These are phyloP conservation scores for Ceratocystis destructans DNA, from an alignment of 2,329 filamentous ascomycete genomes.

Conservation along the genomic window DNA sequence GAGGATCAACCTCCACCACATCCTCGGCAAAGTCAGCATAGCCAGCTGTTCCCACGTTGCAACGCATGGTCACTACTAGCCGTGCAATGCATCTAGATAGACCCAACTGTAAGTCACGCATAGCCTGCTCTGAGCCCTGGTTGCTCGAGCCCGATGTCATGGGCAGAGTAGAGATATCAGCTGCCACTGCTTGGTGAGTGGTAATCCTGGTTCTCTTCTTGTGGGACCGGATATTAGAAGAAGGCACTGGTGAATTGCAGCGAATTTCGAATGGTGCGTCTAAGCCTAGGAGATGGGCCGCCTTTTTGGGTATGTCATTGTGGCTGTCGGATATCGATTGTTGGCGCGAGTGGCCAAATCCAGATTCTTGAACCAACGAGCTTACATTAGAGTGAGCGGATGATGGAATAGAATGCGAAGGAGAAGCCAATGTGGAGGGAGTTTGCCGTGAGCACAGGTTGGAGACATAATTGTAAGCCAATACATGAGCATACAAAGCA, in stretches of 20 bases:
- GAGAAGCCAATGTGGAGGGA: neutral
- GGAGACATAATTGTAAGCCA: constrained; percentile 45
- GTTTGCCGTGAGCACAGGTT: constrained; percentile 22
- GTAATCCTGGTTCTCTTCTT: neutral
- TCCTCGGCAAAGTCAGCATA: constrained; percentile 11
- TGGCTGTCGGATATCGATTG: constrained; percentile 14
- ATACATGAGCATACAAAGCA: constrained; percentile 44
- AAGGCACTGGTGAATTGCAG: constrained; percentile 21
- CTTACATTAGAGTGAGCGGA: constrained; percentile 20
- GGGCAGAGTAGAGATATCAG: neutral
- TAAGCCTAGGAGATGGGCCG: constrained; percentile 38
- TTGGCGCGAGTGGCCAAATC: constrained; percentile 20
- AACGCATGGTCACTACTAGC: constrained; percentile 36
- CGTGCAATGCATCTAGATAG: constrained; percentile 38
- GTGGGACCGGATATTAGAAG: neutral
- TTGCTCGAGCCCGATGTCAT: constrained; percentile 21
- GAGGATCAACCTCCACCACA: constrained; percentile 10
- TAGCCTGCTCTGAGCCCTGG: constrained; percentile 27
- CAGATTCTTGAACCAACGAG: neutral
- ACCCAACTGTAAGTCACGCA: constrained; percentile 36
- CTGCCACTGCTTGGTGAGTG: neutral
- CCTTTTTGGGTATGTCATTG: constrained; percentile 37
- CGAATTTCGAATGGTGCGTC: constrained; percentile 21
- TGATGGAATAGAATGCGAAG: constrained; percentile 10
- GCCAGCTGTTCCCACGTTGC: neutral